Base-by-base conservation (phyloP, 164 flowering plant genomes). In the Aristolochia contorta region DNA sequence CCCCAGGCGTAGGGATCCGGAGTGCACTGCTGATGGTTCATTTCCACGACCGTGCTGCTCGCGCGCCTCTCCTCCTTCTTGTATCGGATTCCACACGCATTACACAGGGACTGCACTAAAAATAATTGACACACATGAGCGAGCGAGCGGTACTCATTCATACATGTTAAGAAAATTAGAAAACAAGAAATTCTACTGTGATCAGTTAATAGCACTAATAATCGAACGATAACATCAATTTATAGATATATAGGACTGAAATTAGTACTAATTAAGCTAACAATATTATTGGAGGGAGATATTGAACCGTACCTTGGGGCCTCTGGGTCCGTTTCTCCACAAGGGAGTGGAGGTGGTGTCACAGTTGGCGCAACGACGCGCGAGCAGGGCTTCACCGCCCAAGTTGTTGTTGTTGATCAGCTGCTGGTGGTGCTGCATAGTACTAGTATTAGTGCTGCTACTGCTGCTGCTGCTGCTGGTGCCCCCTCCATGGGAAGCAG, bases 331-430 rank as follows among this genome's bases (percentile, higher is more conserved):
- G 56, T 94, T 94, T 20, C 99, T 75, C 99, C 99, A 94, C 4
- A 94, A 91, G 0, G 99, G 99, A 6, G 99, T 94, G 12, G 99
- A 89, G 24, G 99, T 94, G 59, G 99, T 91, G 77, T 91, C 99
- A 58, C 99, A 94, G 71, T 89, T 94, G 62, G 99, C 94, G 54
- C 99, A 94, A 4, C 99, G 82, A 25, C 99, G 89, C 48, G 95
- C 86, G 23, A 89, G 71, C 54, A 88, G 82, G 3, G 85, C 68
- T 41, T 90, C 97, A 18, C 69, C 70, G 56, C 51, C 71, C 23
- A 64, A 25, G 60, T 23, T 51, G 63, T 53, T 65, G 27, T 20
- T 46, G 46, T 67, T n/a, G n/a, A n/a, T 57, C 61, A 66, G 30
- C 30, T 27, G 30, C 30, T 27, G 30, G 3, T 27, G 30, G 3